These are phyloP conservation scores for Glycyrrhiza uralensis DNA, from an alignment of 306 rosid species.

Conservation along the genomic window DNA sequence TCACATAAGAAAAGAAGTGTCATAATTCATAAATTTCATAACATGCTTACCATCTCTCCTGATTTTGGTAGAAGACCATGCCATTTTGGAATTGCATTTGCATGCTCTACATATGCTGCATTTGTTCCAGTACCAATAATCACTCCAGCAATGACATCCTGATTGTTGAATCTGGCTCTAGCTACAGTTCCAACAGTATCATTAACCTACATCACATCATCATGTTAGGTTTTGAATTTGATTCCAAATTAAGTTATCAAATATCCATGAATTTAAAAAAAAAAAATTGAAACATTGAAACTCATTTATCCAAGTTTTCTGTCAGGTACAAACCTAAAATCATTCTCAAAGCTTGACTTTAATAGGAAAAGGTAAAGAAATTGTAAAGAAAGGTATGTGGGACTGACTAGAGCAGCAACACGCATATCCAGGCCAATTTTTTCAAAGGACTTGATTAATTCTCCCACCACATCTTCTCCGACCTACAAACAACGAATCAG, in stretches of 20 bases:
- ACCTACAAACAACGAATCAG: slow-evolving; percentile 54
- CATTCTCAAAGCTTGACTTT: background rate
- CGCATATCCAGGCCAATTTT: slow-evolving; percentile 85
- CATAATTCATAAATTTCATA: slow-evolving; percentile 5
- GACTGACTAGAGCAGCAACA: slow-evolving; percentile 80
- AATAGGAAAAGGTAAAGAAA: background rate
- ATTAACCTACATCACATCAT: slow-evolving; percentile 64
- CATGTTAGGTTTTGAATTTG: slow-evolving; percentile 29
- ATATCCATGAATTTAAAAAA: background rate
- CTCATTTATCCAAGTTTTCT: background rate
- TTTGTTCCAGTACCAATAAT: slow-evolving; percentile 99
- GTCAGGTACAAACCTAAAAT: slow-evolving; percentile 10
- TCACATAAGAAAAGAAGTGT: background rate
- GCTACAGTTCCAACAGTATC: slow-evolving; percentile 97
- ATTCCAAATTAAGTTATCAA: background rate
- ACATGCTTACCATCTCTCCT: slow-evolving; percentile 80
- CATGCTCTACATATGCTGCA: slow-evolving; percentile 90
- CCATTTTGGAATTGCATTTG: slow-evolving; percentile 93
- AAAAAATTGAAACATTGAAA: background rate
- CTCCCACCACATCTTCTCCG: slow-evolving; percentile 90
- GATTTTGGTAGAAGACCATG: slow-evolving; percentile 80
- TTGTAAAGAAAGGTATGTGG: slow-evolving; percentile 16
- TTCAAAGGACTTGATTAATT: slow-evolving; percentile 70
- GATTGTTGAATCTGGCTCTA: slow-evolving; percentile 71
- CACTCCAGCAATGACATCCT: slow-evolving; percentile 80